Base-by-base conservation (phyloP, 129 eudicot genomes). In the Silybum marianum region DNA sequence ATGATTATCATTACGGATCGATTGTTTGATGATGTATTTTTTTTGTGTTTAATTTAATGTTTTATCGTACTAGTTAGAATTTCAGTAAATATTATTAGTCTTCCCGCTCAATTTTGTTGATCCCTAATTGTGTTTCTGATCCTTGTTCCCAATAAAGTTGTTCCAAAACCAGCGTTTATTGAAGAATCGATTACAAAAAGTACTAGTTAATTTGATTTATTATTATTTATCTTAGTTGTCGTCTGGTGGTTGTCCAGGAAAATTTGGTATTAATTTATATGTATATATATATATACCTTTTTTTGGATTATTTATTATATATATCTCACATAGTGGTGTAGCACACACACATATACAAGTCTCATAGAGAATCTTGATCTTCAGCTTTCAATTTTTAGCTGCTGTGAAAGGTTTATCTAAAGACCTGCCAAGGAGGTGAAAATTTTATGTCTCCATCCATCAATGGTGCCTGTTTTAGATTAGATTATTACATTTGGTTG, bases 81-180 rank as follows among this genome's bases (percentile, higher is more conserved):
- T 51, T 75, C 69, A 75, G 79, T 75, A 4, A 54, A 75, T 30
- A 54, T 19, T 4, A 34, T 22, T 75, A 69, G 23, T 75, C 34
- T 10, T 30, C 70, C 39, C 24, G 69, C 30, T 58, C 6, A 9
- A 2, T 54, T 54, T 7, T 9, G 10, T 28, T 34, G 13, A 54
- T 54, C 3, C 11, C 9, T 75, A 75, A n/a, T 16, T 75, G 48
- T 75, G 42, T 75, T 26, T 75, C 44, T 75, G 80, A 60, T 60
- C 60, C 22, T 11, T 34, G 21, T 22, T 62, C 72, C 80, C 21
- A 11, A 62, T 60, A 14, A 30, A 10, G 4, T 0, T 30, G 10
- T 60, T 58, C 10, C 22, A 9, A 18, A 51, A 54, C 19, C 22
- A 54, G 14, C 7, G 19, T 3, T 48, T 48, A 48, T 48, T 48